Evolutionary conservation across 1,139 yeast genomes (phyloP).

Genomic region (Candida glucosophila): DNA sequence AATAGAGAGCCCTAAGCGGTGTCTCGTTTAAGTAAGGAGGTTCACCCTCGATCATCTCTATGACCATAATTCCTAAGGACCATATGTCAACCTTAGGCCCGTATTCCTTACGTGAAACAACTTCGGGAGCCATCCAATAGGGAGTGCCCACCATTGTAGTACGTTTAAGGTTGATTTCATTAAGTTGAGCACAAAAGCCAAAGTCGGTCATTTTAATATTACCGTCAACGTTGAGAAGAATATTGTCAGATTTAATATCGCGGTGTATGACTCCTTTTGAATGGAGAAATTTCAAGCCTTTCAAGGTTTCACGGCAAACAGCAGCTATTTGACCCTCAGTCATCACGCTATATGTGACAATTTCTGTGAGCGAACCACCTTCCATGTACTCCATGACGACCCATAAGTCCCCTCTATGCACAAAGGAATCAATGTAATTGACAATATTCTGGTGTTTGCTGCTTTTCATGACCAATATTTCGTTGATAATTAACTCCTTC

Average conservation of each 20-base stretch:
- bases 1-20: conserved; percentile 81
- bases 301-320: conserved; percentile 83
- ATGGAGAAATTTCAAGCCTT: conserved; percentile 81
- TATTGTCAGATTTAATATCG: conserved; percentile 92
- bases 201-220: conserved; percentile 85
- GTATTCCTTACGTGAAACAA: conserved; percentile 85
- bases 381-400: conserved; percentile 96
- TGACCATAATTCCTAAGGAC: conserved; percentile 96
- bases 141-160: conserved; percentile 99
- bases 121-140: conserved; percentile 99
- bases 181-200: conserved; percentile 94
- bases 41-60: conserved; percentile 98
- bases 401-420: conserved; percentile 53
- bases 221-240: conserved; percentile 73
- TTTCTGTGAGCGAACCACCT: conserved; percentile 79
- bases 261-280: conserved; percentile 93
- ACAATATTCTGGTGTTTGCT: conserved; percentile 40
- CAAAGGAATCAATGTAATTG: conserved; percentile 37
- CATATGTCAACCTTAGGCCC: conserved; percentile 97
- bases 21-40: conserved; percentile 96
- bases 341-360: conserved; percentile 91
- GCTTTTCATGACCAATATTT: conserved; percentile 42
- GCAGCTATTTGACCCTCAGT: conserved; percentile 97
- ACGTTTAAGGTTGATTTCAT: conserved; percentile 75
- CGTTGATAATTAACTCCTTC: conserved; percentile 76